phyloP scores from a whole-genome alignment of 2,329 filamentous ascomycete genomes.

The Calonectria multiphialidica region DNA sequence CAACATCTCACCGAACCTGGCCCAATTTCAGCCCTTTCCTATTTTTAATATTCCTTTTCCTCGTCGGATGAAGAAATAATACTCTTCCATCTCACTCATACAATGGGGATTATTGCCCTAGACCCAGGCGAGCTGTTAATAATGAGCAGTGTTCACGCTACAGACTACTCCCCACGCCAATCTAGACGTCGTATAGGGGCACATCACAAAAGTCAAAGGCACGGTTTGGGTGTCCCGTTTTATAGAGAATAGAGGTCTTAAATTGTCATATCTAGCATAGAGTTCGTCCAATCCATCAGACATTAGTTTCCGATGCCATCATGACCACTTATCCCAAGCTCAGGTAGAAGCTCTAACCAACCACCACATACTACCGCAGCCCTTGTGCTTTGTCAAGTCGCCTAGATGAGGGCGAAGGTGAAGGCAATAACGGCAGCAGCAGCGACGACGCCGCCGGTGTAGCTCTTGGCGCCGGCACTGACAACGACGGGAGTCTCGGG shows the following conservation, averaged over 20 bases:
- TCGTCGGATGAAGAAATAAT: no score
- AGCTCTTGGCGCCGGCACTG: slow-evolving; percentile 7
- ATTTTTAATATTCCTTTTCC: no score
- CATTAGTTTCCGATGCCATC: slow-evolving; percentile 1
- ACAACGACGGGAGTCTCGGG: slow-evolving; percentile 3
- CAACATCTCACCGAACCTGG: no score
- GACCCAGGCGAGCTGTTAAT: background rate
- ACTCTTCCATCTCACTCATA: no score
- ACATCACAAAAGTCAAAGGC: background rate
- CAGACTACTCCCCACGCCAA: background rate
- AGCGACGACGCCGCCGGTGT: background rate
- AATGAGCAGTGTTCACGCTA: background rate
- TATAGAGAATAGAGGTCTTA: background rate
- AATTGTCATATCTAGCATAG: slow-evolving; percentile 8
- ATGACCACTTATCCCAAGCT: background rate
- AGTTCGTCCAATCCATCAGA: slow-evolving; percentile 4
- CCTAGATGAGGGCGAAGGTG: slow-evolving; percentile 5
- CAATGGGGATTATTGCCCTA: no score
- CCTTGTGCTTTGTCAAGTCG: background rate
- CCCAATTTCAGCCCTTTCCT: no score
- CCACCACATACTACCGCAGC: background rate
- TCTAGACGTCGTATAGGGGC: background rate
- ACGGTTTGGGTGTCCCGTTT: background rate
- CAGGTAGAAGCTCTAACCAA: background rate
- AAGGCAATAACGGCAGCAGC: background rate